These are phyloP conservation scores for Acacia confusa DNA, from an alignment of 306 rosid species.

Conservation along the genomic window DNA sequence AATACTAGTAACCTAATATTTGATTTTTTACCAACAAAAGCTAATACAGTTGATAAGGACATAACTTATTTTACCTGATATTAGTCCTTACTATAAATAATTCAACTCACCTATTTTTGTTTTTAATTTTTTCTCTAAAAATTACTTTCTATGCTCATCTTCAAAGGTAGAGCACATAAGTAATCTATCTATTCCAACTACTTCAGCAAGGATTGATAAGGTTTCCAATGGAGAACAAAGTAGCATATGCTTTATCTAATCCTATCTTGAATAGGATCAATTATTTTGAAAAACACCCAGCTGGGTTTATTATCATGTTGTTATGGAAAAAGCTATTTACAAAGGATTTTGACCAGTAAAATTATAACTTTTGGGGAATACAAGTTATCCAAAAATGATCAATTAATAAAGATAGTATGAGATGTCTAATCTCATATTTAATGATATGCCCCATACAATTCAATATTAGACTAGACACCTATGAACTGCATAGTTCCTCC, in stretches of 20 bases:
- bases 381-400: neutral
- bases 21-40: neutral
- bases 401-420: neutral
- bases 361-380: too few species aligned
- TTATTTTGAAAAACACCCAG: neutral
- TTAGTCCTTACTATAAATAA: too few species aligned
- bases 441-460: neutral
- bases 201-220: neutral
- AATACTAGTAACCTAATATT: too few species aligned
- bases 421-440: neutral
- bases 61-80: too few species aligned
- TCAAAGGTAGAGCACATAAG: neutral
- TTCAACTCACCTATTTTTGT: too few species aligned
- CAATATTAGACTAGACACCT: neutral
- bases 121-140: too few species aligned
- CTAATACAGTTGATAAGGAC: too few species aligned
- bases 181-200: neutral
- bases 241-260: neutral
- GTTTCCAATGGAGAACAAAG: neutral
- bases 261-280: neutral
- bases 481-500: neutral
- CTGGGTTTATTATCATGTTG: neutral
- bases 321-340: neutral
- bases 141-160: neutral
- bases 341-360: neutral